Conservation (phyloP, 176 grass and related monocot species). For the Elaeis guineensis region DNA sequence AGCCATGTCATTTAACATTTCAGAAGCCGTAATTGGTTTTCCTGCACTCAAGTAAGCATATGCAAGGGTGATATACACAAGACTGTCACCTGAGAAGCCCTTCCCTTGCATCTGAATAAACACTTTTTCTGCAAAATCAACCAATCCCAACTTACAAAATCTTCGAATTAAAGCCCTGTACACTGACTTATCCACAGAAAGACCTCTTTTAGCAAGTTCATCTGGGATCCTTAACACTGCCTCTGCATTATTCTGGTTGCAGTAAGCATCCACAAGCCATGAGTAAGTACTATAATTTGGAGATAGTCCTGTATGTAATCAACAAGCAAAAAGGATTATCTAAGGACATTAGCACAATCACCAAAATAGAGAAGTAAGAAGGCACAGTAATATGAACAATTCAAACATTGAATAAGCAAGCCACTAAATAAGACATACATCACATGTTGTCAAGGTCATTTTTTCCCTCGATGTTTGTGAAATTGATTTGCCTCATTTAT, state of each 20-base stretch:
- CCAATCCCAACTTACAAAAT: slow-evolving; percentile 53
- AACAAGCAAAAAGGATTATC: slow-evolving; percentile 6
- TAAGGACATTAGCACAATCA: no score
- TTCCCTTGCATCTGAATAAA: slow-evolving; percentile 56
- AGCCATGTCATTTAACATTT: slow-evolving; percentile 49
- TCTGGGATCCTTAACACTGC: slow-evolving; percentile 55
- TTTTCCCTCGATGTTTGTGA: no score
- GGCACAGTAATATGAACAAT: no score
- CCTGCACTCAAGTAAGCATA: slow-evolving; percentile 47
- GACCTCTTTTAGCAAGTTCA: slow-evolving; percentile 55
- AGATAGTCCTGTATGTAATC: slow-evolving; percentile 42
- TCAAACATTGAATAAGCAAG: no score
- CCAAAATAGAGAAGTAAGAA: neutral
- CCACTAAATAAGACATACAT: no score
- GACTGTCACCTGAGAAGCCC: slow-evolving; percentile 44
- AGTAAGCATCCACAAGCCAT: slow-evolving; percentile 71
- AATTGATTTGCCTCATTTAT: no score
- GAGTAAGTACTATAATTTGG: slow-evolving; percentile 68
- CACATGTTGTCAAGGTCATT: no score
- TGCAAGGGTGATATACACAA: slow-evolving; percentile 57
- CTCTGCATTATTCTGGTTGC: slow-evolving; percentile 48
- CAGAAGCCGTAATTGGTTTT: slow-evolving; percentile 30
- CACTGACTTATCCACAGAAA: slow-evolving; percentile 52
- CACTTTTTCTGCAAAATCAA: slow-evolving; percentile 52
- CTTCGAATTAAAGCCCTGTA: slow-evolving; percentile 81